Base-by-base conservation (phyloP, 2,329 filamentous ascomycete genomes). In the Exophiala lecanii-corni region DNA sequence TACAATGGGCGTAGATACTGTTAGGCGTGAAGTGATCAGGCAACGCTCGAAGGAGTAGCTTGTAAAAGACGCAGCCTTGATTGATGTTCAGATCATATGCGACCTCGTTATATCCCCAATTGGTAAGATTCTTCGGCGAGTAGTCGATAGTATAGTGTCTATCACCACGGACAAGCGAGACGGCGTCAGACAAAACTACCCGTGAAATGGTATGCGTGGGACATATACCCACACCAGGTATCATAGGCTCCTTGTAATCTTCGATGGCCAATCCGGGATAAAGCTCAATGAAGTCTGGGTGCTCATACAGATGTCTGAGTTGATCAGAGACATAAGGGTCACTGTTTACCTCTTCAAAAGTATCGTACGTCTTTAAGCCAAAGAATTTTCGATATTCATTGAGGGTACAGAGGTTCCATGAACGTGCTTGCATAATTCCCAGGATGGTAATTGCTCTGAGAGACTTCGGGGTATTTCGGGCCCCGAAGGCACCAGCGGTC, bases 321-420 rank as follows among this genome's bases (percentile, higher is more conserved):
- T 78, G 70, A 36, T 82, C 73, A 2, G 84, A 77, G 12, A 91
- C 76, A 10, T 78, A 75, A 0, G 82, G 82, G 54, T 92, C 82
- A 0, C 82, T 79, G 62, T 89, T 92, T 66, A 94, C 89, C 38
- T 89, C 85, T 60, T 89, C 84, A 47, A 94, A 94, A 0, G 73
- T 84, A 16, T 81, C 78, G 58, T 94, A 82, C 0, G 78, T 76
- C 64, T 85, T 84, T 4, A 94, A 70, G 2, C 82, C 80, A 55
- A 91, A 89, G 66, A 89, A 85, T 60, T 84, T 82, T 39, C 87
- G 77, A 71, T 92, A 94, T 67, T 92, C 87, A 58, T 94, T 94
- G 48, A 94, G 70, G 0, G 83, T 82, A 0, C 83, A 82, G 6
- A 88, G 66, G 48, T 88, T 82, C 87, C 87, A 94, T 42, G 76